Conservation (phyloP, 176 grass and related monocot species). For the Ensete ventricosum region DNA sequence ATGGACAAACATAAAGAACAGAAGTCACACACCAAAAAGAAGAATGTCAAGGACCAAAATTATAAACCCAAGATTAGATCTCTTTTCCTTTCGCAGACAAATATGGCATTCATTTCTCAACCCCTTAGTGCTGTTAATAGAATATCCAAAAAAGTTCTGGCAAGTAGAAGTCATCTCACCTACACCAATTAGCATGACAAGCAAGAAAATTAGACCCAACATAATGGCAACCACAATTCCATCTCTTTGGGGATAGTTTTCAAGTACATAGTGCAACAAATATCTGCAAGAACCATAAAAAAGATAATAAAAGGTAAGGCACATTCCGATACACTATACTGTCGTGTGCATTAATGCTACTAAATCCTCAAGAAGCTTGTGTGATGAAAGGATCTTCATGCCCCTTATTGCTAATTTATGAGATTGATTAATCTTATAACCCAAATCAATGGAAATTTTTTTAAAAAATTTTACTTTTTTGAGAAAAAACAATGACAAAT, state of each 20-base stretch:
- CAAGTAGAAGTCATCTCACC: background rate
- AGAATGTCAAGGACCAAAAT: background rate
- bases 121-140: background rate
- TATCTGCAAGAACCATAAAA: conserved; percentile 1
- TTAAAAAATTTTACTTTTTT: no score
- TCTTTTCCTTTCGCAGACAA: background rate
- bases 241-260: conserved; percentile 8
- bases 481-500: no score
- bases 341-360: background rate
- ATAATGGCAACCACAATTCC: background rate
- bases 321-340: no score
- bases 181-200: conserved; percentile 5
- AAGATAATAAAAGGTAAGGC: no score
- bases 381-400: no score
- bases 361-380: no score
- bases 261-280: conserved; percentile 4
- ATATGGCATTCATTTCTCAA: background rate
- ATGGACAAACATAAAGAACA: background rate
- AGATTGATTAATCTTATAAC: no score
- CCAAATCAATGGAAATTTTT: no score
- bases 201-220: conserved; percentile 2
- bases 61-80: background rate
- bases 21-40: background rate
- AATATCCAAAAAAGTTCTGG: background rate
- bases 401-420: no score